Base-by-base conservation (phyloP, 202 grass and related monocot genomes). In the Saccharum hybrid region DNA sequence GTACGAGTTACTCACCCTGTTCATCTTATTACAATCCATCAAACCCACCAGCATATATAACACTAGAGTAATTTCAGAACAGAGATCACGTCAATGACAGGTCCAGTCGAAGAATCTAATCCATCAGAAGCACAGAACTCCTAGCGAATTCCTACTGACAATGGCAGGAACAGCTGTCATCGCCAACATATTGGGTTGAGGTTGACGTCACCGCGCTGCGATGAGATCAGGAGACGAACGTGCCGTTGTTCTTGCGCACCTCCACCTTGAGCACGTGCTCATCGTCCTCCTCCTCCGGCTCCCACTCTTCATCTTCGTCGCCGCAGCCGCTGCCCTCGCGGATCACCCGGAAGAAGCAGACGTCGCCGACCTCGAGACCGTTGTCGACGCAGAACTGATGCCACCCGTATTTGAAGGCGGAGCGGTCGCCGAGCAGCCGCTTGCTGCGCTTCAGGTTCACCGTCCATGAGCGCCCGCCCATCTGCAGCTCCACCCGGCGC, bases 331-430 rank as follows among this genome's bases (percentile, higher is more conserved):
- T 19, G 60, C 80, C 67, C 26, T 74, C 68, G 61, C 34, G 60
- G 13, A 40, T 21, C 10, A 30, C 69, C 1, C 4, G 31, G 83
- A 89, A 89, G 82, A 89, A 86, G 83, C 83, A 82, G 28, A 66
- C 60, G 66, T 89, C 83, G 45, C 83, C 88, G 78, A 82, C 26
- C 57, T 26, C 66, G 60, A 89, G 83, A 8, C 45, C 30, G n/a
- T n/a, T n/a, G n/a, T n/a, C n/a, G n/a, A n/a, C n/a, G n/a, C n/a
- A n/a, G n/a, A n/a, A n/a, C n/a, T 41, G 45, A 72, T 73, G 66
- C 88, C 83, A 89, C 10, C 87, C 83, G 83, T 86, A 82, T 72
- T 60, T 68, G 81, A 88, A 62, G 63, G 69, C 31, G 10, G 76
- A 26, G 51, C 81, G 81, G 31, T 69, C 64, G 12, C 85, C 79